Conservation (phyloP, 2,329 filamentous ascomycete species). For the Ophiognomonia clavigignenti-juglandacearum region DNA sequence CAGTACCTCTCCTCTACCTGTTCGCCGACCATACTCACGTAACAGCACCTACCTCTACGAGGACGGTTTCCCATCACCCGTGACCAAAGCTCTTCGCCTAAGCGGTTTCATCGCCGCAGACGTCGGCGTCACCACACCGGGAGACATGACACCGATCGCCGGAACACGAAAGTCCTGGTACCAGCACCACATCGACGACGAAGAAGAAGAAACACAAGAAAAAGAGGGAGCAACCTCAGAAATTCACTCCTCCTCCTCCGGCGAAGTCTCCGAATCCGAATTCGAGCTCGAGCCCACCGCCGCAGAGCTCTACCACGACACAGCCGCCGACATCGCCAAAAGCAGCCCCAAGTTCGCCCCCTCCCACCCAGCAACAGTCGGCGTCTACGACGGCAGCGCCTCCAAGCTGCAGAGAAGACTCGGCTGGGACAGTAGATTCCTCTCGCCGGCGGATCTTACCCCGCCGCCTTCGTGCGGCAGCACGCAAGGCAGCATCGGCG, state of each 20-base stretch:
- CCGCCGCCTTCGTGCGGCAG: background rate
- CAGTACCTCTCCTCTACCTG: no score
- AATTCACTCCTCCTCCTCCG: background rate
- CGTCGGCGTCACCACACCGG: background rate
- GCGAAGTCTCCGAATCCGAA: background rate
- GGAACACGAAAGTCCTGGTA: background rate
- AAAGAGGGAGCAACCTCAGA: no score
- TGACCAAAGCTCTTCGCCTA: background rate
- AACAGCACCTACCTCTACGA: background rate
- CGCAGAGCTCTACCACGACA: constrained; percentile 6
- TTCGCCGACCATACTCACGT: background rate
- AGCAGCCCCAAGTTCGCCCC: constrained; percentile 1
- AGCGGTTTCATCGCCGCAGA: background rate
- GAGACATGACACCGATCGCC: background rate
- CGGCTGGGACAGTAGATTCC: background rate
- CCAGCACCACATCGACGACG: background rate
- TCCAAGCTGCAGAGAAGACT: background rate
- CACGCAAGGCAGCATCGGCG: background rate
- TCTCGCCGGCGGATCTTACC: background rate
- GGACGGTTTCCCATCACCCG: background rate
- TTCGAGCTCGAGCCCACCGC: constrained; percentile 5
- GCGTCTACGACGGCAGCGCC: background rate
- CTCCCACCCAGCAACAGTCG: no score
- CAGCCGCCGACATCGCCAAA: constrained; percentile 1
- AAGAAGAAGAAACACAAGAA: no score